Base-by-base conservation (phyloP, 768 basidiomycete genomes). In the Boletus eberwhitei region DNA sequence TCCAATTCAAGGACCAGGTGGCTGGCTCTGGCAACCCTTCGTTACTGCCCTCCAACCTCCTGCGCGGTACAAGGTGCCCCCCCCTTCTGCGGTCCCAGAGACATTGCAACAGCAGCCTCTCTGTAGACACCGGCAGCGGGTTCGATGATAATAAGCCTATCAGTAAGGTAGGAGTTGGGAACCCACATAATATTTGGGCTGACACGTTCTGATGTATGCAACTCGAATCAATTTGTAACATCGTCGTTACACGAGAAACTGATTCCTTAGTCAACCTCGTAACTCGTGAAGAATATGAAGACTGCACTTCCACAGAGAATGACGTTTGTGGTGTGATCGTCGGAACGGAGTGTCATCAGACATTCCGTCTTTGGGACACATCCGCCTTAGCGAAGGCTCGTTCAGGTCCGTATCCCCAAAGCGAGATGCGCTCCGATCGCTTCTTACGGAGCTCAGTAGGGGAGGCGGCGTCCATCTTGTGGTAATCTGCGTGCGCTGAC, bases 221-320 rank as follows among this genome's bases (percentile, higher is more conserved):
- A 21, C 57, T 54, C 17, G 54, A 54, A 35, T 48, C 65, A 1
- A 54, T 60, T 35, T 63, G 68, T 38, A 69, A 71, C 48, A 59
- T 71, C 31, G 56, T 71, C 46, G 26, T 70, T 7, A 56, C 55
- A 36, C 69, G 68, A 26, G 68, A 71, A 54, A 65, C 63, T 1
- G 69, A 62, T 65, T 70, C 68, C 24, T 42, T 71, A 0, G 60
- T 71, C 58, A 71, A 71, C 47, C 61, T 71, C 32, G 51, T 69
- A 17, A 52, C 48, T 16, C 72, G 62, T 2, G 52, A 29, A 11
- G 65, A 68, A 17, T 61, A 61, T 2, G 52, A 29, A 11, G 65
- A 68, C 19, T 61, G 50, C 1, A 66, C 66, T 12, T 4, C 19
- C 24, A 64, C 53, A 29, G 69, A 58, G 5, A 62, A 64, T 32